Percentiles rank a stretch among this genome's conserved stretches.
Conservation (phyloP, 805 yeast species). For the Candida piceae region DNA sequence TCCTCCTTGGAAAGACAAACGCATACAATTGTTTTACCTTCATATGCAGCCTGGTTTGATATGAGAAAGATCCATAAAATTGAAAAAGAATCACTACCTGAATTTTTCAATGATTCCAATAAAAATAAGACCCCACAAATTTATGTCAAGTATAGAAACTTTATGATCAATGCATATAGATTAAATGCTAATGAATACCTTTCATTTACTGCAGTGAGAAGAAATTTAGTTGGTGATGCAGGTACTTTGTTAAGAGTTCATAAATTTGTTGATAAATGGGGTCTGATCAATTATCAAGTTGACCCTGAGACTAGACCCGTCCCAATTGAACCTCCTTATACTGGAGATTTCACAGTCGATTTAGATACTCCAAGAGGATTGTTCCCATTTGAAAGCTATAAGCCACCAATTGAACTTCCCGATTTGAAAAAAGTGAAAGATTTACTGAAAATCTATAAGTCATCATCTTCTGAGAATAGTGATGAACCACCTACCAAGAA, state of each 20-base stretch:
- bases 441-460: constrained; percentile 7
- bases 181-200: constrained; percentile 85
- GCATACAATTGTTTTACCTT: constrained; percentile 80
- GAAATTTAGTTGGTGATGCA: constrained; percentile 88
- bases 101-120: constrained; percentile 61
- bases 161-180: constrained; percentile 83
- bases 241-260: constrained; percentile 84
- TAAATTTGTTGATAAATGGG: constrained; percentile 84
- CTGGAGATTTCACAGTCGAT: constrained; percentile 71
- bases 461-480: background rate
- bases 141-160: constrained; percentile 78
- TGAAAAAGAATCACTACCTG: constrained; percentile 82
- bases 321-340: constrained; percentile 63
- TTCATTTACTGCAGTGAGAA: constrained; percentile 85
- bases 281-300: constrained; percentile 87
- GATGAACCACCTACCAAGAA: constrained; percentile 19
- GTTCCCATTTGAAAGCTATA: constrained; percentile 85
- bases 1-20: constrained; percentile 45
- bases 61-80: constrained; percentile 67
- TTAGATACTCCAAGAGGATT: constrained; percentile 89
- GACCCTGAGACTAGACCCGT: constrained; percentile 71
- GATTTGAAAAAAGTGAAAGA: constrained; percentile 27
- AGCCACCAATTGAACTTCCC: constrained; percentile 50
- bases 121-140: constrained; percentile 77
- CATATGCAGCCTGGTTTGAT: constrained; percentile 83